Evolutionary conservation across 768 basidiomycete species (phyloP), one percentile per base, ranked within the genome.

Genomic region (Suillus hirtellus): DNA sequence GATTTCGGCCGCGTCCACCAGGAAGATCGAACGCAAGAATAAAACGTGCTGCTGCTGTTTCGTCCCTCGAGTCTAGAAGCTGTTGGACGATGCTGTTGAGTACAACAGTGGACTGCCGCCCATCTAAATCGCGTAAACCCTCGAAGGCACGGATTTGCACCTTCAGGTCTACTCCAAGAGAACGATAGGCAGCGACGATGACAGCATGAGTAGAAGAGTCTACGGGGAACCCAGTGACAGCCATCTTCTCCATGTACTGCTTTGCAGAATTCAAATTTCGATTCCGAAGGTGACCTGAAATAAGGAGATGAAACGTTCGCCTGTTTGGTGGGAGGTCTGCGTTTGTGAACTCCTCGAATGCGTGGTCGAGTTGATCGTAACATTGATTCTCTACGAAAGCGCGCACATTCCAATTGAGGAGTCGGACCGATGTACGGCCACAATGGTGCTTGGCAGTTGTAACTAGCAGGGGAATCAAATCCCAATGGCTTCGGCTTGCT

Each of bases 381-480:
- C 81, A 74, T 62, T 82, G 76, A 5, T 75, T 77, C 71, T 91
- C 87, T 63, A 87, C 73, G 46, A 86, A 69, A 1, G 89, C 88
- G 43, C 85, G 83, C 9, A 82, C 77, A 55, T 84, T 83, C 90
- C 89, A 92, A 71, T 93, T 86, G 65, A 93, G 80, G 27, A 93
- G 77, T 38, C 85, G 82, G 37, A 75, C 66, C 3, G 85, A 87
- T 2, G 81, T 79, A 60, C 76, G 77, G 49, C 83, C 82, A 17
- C 81, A 78, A 24, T 86, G 82, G 42, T 77, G 71, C 65, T 77
- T 78, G 58, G 82, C 89, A 21, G 86, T 75, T 34, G 75, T 72
- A 60, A 86, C 82, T 19, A 86, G 69, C 24, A 74, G 65, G 21
- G 85, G 75, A 4, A 93, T 73, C 14, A 76, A 69, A 40, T 74